These are phyloP conservation scores for Escovopsis sp. DNA, from an alignment of 2,329 filamentous ascomycete genomes.

Conservation along the genomic window DNA sequence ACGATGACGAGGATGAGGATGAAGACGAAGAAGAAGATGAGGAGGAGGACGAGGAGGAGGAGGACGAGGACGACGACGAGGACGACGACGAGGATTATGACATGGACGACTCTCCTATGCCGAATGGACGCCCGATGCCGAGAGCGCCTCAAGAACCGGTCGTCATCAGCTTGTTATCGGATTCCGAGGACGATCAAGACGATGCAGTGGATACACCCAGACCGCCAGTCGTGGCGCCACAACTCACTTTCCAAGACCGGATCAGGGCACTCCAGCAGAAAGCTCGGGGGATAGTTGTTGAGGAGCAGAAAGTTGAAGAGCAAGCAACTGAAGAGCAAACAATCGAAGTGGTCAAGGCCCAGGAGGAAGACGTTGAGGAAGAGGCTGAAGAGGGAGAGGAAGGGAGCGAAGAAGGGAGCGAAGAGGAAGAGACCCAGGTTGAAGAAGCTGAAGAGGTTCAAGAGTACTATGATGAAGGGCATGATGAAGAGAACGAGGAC, in stretches of 20 bases:
- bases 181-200: slow-evolving; percentile 27
- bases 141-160: slow-evolving; percentile 20
- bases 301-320: slow-evolving; percentile 1
- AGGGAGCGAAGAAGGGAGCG: neutral
- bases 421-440: neutral
- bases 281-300: neutral
- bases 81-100: slow-evolving; percentile 3
- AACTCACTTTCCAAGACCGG: neutral
- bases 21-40: slow-evolving; percentile 8
- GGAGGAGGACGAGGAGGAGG: slow-evolving; percentile 12
- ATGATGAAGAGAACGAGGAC: neutral
- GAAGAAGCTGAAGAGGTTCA: neutral
- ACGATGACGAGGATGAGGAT: slow-evolving; percentile 13
- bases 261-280: neutral
- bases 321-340: neutral
- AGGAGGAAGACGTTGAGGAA: slow-evolving; percentile 2
- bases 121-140: slow-evolving; percentile 4
- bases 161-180: slow-evolving; percentile 32
- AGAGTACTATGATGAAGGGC: neutral
- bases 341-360: neutral
- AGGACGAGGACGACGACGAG: slow-evolving; percentile 11
- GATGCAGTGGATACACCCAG: neutral
- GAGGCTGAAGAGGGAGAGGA: neutral
- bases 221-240: neutral
- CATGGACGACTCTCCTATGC: neutral